Conservation (phyloP, 2,329 filamentous ascomycete species). For the Ophiostoma novo-ulmi region DNA sequence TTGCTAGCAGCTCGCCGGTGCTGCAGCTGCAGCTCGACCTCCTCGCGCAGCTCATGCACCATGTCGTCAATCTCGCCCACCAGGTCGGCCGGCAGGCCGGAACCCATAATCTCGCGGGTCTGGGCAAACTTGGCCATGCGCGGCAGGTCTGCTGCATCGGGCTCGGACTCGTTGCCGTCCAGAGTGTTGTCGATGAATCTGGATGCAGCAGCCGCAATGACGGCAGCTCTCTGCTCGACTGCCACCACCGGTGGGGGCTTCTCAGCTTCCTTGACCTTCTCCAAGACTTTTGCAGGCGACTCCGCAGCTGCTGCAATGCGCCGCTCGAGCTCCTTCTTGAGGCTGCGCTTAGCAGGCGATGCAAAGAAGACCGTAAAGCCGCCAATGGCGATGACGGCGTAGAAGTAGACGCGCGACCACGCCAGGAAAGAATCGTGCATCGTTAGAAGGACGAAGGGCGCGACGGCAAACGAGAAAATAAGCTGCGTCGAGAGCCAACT, state of each 20-base stretch:
- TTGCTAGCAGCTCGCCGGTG: slow-evolving; percentile 27
- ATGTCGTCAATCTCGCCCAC: slow-evolving; percentile 72
- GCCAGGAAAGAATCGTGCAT: slow-evolving; percentile 65
- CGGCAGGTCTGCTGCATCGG: slow-evolving; percentile 22
- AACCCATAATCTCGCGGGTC: slow-evolving; percentile 23
- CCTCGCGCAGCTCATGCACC: slow-evolving; percentile 65
- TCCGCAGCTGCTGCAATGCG: slow-evolving; percentile 41
- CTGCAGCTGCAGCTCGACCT: slow-evolving; percentile 57
- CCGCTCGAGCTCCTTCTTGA: slow-evolving; percentile 56
- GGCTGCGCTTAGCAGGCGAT: slow-evolving; percentile 63
- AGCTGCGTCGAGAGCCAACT: slow-evolving; percentile 34
- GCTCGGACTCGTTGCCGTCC: slow-evolving; percentile 13
- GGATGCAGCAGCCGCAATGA: background rate
- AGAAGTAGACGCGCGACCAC: slow-evolving; percentile 88
- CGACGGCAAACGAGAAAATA: slow-evolving; percentile 66
- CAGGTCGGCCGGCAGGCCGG: slow-evolving; percentile 71
- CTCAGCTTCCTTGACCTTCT: background rate
- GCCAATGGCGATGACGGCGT: slow-evolving; percentile 64
- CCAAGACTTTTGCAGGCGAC: background rate
- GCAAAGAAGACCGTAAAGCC: slow-evolving; percentile 69
- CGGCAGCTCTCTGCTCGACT: slow-evolving; percentile 3
- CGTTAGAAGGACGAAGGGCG: slow-evolving; percentile 78
- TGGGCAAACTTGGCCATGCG: slow-evolving; percentile 20
- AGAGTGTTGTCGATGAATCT: background rate
- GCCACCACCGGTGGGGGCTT: background rate